A percentile compares a stretch with the other conserved stretches of the same genome.
Conservation (phyloP, 1,139 yeast genomes). For the Suhomyces choctaworum region DNA sequence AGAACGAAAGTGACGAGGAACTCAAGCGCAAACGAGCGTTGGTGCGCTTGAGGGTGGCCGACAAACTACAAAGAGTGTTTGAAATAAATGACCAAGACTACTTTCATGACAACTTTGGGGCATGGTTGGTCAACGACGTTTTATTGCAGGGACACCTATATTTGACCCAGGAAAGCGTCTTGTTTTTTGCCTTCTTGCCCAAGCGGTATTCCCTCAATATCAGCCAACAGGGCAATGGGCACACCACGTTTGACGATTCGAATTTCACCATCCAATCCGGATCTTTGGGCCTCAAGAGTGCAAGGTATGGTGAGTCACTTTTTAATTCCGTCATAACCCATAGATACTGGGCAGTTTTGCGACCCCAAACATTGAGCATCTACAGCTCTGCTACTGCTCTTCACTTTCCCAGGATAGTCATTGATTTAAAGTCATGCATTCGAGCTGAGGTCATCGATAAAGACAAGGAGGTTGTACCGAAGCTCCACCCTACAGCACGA, state of each 20-base stretch:
- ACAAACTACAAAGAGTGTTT: slow-evolving; percentile 39
- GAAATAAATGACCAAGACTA: slow-evolving; percentile 49
- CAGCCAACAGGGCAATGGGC: neutral
- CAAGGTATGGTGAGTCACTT: slow-evolving; percentile 42
- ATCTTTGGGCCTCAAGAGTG: slow-evolving; percentile 51
- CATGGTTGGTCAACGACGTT: slow-evolving; percentile 84
- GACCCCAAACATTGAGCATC: slow-evolving; percentile 67
- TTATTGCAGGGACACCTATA: slow-evolving; percentile 83
- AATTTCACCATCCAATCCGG: slow-evolving; percentile 43
- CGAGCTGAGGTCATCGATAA: slow-evolving; percentile 54
- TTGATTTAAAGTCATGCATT: slow-evolving; percentile 67
- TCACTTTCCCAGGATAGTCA: slow-evolving; percentile 76
- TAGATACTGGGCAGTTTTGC: slow-evolving; percentile 73
- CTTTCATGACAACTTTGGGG: slow-evolving; percentile 58
- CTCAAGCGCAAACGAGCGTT: slow-evolving; percentile 16
- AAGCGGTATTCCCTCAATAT: slow-evolving; percentile 27
- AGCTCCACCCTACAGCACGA: neutral
- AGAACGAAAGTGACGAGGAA: slow-evolving; percentile 13
- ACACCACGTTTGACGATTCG: slow-evolving; percentile 30
- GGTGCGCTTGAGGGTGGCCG: slow-evolving; percentile 35
- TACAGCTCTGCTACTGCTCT: slow-evolving; percentile 73
- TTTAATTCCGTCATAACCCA: slow-evolving; percentile 37
- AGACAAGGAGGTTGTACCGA: slow-evolving; percentile 19
- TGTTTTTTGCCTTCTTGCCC: slow-evolving; percentile 85
- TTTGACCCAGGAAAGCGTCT: slow-evolving; percentile 60